phyloP scores from a whole-genome alignment of 805 yeast genomes.

The Suhomyces xylopsoci region DNA sequence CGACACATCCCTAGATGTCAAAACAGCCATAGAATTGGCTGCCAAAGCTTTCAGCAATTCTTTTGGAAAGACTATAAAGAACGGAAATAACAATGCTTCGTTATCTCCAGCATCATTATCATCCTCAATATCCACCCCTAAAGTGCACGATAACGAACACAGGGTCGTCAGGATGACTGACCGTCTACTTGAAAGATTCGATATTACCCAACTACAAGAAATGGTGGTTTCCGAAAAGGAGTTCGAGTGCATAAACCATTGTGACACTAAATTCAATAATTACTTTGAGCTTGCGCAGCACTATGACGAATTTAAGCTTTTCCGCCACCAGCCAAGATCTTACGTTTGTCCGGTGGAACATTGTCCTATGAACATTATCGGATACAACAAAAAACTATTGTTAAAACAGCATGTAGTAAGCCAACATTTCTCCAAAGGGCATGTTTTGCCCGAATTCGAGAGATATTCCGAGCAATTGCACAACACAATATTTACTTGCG shows the following conservation, averaged over 20 bases:
- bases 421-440: slow-evolving; percentile 22
- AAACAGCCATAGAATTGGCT: slow-evolving; percentile 5
- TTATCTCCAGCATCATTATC: background rate
- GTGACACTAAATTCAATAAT: slow-evolving; percentile 26
- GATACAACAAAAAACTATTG: slow-evolving; percentile 30
- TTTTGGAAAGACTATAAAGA: background rate
- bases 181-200: slow-evolving; percentile 1
- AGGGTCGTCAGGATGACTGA: background rate
- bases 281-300: slow-evolving; percentile 34
- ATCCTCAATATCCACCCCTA: background rate
- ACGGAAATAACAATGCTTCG: background rate
- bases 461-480: slow-evolving; percentile 4
- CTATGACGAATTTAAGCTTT: slow-evolving; percentile 27
- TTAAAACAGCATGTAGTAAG: slow-evolving; percentile 27
- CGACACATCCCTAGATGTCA: slow-evolving; percentile 1
- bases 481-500: slow-evolving; percentile 9
- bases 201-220: background rate
- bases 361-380: slow-evolving; percentile 44
- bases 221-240: slow-evolving; percentile 6
- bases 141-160: background rate
- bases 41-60: slow-evolving; percentile 2
- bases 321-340: slow-evolving; percentile 19
- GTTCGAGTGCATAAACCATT: slow-evolving; percentile 20
- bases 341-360: slow-evolving; percentile 27
- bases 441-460: slow-evolving; percentile 6